These are phyloP conservation scores for Hanseniaspora taiwanica DNA, from an alignment of 805 yeast species.

Conservation along the genomic window DNA sequence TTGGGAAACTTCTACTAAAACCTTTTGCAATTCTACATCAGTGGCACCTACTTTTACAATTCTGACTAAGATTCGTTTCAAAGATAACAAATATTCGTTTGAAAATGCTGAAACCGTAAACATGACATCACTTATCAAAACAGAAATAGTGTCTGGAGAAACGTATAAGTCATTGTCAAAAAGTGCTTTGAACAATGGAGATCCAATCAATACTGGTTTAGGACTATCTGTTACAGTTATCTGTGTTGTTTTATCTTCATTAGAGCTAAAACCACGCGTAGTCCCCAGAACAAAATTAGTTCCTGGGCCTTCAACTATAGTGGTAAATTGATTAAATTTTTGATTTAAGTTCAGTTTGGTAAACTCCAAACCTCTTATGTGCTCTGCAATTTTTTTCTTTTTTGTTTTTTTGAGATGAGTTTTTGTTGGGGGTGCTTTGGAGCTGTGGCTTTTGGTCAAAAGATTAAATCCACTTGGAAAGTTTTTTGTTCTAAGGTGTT, in stretches of 20 bases:
- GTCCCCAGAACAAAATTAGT: neutral
- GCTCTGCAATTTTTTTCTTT: neutral
- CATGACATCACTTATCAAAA: neutral
- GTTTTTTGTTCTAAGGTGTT: too few relatives aligned
- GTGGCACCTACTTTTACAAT: constrained; percentile 16
- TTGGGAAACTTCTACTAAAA: constrained; percentile 9
- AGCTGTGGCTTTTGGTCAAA: too few relatives aligned
- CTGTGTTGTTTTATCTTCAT: neutral
- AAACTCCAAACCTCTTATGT: neutral
- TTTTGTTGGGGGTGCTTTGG: too few relatives aligned
- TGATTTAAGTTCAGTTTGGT: neutral
- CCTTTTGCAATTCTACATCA: constrained; percentile 14
- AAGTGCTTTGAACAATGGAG: neutral
- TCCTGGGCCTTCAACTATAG: constrained; percentile 13
- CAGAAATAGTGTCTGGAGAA: neutral
- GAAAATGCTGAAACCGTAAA: neutral
- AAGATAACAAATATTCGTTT: constrained; percentile 1
- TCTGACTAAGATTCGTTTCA: constrained; percentile 11
- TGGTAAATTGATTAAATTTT: constrained; percentile 4
- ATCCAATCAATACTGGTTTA: neutral
- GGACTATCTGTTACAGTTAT: neutral
- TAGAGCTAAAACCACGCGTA: too few relatives aligned
- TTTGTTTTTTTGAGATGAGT: too few relatives aligned
- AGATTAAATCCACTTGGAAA: too few relatives aligned
- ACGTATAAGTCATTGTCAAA: neutral